Conservation (phyloP, 257 asterid species). For the Nyctanthes arbortristis region DNA sequence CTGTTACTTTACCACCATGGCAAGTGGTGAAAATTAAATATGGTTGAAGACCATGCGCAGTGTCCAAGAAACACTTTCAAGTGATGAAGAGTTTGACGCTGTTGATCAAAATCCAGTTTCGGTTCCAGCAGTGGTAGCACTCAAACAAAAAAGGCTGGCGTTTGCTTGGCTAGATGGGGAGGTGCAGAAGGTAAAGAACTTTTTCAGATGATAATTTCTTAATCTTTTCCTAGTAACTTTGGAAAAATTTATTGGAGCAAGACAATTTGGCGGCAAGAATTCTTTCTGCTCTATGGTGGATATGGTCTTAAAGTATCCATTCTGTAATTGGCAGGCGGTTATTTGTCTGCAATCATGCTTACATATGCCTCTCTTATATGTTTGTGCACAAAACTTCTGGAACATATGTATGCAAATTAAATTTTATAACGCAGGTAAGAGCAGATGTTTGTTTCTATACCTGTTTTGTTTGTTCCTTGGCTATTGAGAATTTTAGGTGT, state of each 20-base stretch:
- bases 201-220: slow-evolving; percentile 14
- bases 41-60: slow-evolving; percentile 85
- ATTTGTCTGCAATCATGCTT: slow-evolving; percentile 1
- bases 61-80: slow-evolving; percentile 69
- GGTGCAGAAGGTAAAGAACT: slow-evolving; percentile 63
- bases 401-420: background rate
- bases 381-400: background rate
- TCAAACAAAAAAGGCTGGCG: slow-evolving; percentile 71
- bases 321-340: background rate
- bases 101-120: slow-evolving; percentile 51
- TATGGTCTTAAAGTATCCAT: background rate
- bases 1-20: slow-evolving; percentile 20
- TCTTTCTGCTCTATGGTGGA: background rate
- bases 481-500: background rate
- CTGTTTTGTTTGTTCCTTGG: background rate
- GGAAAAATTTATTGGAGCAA: background rate
- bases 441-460: background rate
- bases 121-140: slow-evolving; percentile 59
- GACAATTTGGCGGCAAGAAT: background rate
- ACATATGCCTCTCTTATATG: background rate
- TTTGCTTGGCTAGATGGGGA: slow-evolving; percentile 99
- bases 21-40: slow-evolving; percentile 34
- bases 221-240: background rate
- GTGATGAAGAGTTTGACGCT: slow-evolving; percentile 38
- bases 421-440: background rate